These are phyloP conservation scores for Phytopythium litorale DNA, from an alignment of 352 stramenopile species.

Conservation along the genomic window DNA sequence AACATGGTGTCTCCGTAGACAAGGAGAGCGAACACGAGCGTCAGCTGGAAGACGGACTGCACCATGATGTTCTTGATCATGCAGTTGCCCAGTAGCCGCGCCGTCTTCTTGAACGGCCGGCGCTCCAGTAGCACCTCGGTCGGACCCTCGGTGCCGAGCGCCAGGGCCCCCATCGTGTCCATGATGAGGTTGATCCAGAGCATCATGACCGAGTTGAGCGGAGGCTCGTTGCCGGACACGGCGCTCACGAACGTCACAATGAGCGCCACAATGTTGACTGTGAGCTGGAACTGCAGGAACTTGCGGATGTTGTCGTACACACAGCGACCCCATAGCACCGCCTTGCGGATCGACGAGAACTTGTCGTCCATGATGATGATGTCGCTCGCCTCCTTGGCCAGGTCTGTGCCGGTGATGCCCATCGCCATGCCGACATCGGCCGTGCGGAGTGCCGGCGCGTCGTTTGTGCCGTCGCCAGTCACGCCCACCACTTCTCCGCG, in stretches of 20 bases:
- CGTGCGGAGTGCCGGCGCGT: conserved; percentile 64
- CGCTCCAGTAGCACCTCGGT: conserved; percentile 61
- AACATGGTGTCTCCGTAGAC: conserved; percentile 53
- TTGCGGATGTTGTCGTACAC: conserved; percentile 87
- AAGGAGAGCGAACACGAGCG: conserved; percentile 83
- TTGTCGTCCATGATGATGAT: conserved; percentile 89
- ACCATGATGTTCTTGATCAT: conserved; percentile 80
- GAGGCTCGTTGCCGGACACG: conserved; percentile 79
- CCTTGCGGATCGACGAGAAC: conserved; percentile 80
- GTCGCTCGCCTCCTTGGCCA: conserved; percentile 79
- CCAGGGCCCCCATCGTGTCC: conserved; percentile 77
- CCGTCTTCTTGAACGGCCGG: conserved; percentile 68
- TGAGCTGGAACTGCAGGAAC: conserved; percentile 84
- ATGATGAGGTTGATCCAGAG: conserved; percentile 89
- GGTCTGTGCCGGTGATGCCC: conserved; percentile 75
- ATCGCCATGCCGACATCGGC: conserved; percentile 79
- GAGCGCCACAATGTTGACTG: conserved; percentile 80
- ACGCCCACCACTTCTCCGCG: conserved; percentile 73
- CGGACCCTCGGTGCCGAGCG: conserved; percentile 65
- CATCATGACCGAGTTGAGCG: conserved; percentile 85
- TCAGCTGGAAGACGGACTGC: conserved; percentile 71
- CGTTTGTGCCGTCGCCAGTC: conserved; percentile 79
- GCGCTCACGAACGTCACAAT: conserved; percentile 76
- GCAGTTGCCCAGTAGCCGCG: conserved; percentile 44
- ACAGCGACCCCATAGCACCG: conserved; percentile 73